These are phyloP conservation scores for Papiliotrema nemorosa DNA, from an alignment of 1,284 basidiomycete species.

Conservation along the genomic window DNA sequence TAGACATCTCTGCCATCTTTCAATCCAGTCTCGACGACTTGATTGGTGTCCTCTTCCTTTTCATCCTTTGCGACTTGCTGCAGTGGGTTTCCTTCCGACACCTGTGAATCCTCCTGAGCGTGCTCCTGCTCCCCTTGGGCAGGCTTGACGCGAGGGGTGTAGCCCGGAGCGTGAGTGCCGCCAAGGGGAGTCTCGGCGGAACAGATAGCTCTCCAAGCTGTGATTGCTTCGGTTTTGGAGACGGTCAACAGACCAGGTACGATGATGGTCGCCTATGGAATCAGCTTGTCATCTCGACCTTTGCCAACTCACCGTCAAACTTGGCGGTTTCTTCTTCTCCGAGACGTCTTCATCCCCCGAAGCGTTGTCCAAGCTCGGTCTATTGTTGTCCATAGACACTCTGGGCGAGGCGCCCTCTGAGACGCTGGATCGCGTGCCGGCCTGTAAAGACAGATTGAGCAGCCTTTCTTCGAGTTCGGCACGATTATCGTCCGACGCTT, in stretches of 20 bases:
- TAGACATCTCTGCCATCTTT: conserved; percentile 50
- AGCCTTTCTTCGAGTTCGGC: conserved; percentile 26
- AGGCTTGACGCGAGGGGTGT: conserved; percentile 9
- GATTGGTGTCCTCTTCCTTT: neutral
- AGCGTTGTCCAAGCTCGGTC: conserved; percentile 22
- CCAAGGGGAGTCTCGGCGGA: conserved; percentile 10
- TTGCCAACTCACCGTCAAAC: conserved; percentile 40
- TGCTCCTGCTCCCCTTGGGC: neutral
- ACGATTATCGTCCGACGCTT: conserved; percentile 19
- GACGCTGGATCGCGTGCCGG: conserved; percentile 12
- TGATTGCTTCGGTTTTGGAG: conserved; percentile 48
- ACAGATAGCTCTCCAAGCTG: conserved; percentile 46
- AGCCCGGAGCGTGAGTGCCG: conserved; percentile 14
- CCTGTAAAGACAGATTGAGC: conserved; percentile 22
- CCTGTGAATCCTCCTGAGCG: neutral
- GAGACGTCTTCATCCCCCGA: conserved; percentile 25
- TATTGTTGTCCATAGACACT: conserved; percentile 8
- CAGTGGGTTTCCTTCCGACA: neutral
- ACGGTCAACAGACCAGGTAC: conserved; percentile 53
- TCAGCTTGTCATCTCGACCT: neutral
- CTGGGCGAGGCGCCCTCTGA: conserved; percentile 1
- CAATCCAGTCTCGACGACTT: conserved; percentile 12
- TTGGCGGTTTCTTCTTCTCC: conserved; percentile 36
- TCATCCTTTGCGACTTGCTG: neutral
- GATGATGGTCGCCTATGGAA: conserved; percentile 50